Evolutionary conservation across 2,329 filamentous ascomycete species (phyloP), one percentile per base, ranked within the genome.

Genomic region (Hypoxylon sp.): DNA sequence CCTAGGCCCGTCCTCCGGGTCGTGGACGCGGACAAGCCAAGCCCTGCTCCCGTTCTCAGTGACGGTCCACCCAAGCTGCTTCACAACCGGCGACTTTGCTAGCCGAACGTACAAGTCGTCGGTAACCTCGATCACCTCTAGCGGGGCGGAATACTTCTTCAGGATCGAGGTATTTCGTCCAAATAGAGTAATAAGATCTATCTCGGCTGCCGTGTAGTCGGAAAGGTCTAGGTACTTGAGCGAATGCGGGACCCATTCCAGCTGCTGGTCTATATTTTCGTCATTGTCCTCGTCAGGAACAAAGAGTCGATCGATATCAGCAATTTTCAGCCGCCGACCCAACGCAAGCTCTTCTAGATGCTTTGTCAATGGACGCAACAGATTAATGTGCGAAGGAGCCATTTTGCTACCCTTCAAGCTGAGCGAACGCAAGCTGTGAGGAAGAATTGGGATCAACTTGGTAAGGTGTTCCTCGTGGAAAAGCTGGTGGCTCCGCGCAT

Each of bases 141-240:
- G 84, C 2, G 92, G 92, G 51, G 85, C 83, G 14, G 90, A 89
- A 52, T 83, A 82, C 4, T 80, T 75, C 51, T 85, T 83, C 38
- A 93, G 84, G 14, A 94, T 79, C 1, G 82, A 79, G 69, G 83
- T 86, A 20, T 80, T 77, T 46, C 80, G 84, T 65, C 79, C 78
- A 67, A 87, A 83, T 8, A 85, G 74, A 1, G 84, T 84, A 55
- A 84, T 82, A 51, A 89, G 82, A 64, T 86, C 82, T 49, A 93
- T 85, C 52, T 87, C 84, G 54, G 86, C 83, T 4, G 85, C 85
- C 52, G 85, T 83, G 64, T 93, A 87, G 74, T 92, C 91, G 40
- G 89, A 92, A 46, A 94, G 85, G 73, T 95, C 92, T 55, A 96
- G 81, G 76, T 93, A 96, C 72, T 87, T 89, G 22, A 96, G 83